A percentile compares a stretch with the other conserved stretches of the same genome.
Evolutionary conservation across 2,329 filamentous ascomycete species (phyloP).

Genomic region (Phyllosticta paracitricarpa): DNA sequence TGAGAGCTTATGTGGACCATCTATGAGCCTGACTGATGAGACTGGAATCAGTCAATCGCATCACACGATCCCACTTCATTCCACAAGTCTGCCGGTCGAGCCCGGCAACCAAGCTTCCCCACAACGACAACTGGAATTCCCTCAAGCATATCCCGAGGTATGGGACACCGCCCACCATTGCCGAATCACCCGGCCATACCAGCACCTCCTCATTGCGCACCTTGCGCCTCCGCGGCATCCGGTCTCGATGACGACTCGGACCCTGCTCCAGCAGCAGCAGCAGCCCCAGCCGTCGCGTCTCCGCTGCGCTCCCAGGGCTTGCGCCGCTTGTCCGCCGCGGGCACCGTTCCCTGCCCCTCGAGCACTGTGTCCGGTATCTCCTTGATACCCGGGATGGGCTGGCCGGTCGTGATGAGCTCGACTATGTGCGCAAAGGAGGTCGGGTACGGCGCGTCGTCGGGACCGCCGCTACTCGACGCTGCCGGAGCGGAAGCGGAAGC

Average conservation of each 20-base stretch:
- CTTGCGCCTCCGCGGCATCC: neutral
- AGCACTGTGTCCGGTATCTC: constrained; percentile 76
- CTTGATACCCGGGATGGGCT: constrained; percentile 76
- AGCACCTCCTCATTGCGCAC: neutral
- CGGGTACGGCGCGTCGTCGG: constrained; percentile 55
- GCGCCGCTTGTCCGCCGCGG: constrained; percentile 42
- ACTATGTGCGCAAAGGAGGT: constrained; percentile 78
- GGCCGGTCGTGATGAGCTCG: constrained; percentile 70
- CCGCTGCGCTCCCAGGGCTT: constrained; percentile 66
- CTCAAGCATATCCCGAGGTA: no score
- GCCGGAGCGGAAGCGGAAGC: constrained; percentile 4
- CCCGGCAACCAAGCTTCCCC: no score
- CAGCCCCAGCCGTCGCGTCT: neutral
- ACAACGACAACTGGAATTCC: no score
- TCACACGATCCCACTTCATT: no score
- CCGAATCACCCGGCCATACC: neutral
- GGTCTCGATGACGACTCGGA: neutral
- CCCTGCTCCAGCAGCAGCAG: neutral
- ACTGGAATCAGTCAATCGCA: no score
- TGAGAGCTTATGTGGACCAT: no score
- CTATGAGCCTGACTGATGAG: no score
- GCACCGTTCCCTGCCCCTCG: constrained; percentile 53
- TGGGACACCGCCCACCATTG: neutral
- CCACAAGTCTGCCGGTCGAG: no score
- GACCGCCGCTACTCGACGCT: neutral